Evolutionary conservation across 2,329 filamentous ascomycete species (phyloP).

Genomic region (Tolypocladium nubicola): DNA sequence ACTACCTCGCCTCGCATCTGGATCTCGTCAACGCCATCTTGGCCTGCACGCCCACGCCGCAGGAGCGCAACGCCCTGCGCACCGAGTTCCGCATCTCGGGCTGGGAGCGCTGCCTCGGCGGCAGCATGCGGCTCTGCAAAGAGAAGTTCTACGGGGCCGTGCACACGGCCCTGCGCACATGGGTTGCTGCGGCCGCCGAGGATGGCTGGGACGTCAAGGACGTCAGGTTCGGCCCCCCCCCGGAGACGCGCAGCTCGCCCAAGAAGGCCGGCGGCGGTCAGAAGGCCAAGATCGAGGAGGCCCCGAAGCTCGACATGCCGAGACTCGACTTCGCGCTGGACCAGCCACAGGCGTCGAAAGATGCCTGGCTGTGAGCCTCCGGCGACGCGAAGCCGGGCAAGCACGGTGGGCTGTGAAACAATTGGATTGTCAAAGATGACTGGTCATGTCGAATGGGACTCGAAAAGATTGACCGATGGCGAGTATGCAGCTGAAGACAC

Average conservation of each 20-base stretch:
- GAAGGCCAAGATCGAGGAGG: constrained; percentile 39
- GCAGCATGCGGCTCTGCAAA: constrained; percentile 80
- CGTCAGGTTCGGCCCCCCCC: constrained; percentile 61
- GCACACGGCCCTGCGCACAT: constrained; percentile 79
- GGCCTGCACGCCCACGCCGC: constrained; percentile 60
- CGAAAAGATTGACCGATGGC: not conserved
- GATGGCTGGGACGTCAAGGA: constrained; percentile 80
- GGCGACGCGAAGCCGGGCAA: not conserved
- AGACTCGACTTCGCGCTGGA: constrained; percentile 40
- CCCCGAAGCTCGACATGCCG: constrained; percentile 52
- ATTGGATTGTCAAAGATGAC: not conserved
- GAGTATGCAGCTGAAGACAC: not conserved
- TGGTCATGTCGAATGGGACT: not conserved
- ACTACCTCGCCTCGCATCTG: constrained; percentile 85
- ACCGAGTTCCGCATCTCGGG: constrained; percentile 70
- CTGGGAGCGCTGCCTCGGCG: constrained; percentile 83
- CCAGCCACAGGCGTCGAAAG: constrained; percentile 16
- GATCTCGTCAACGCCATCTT: constrained; percentile 88
- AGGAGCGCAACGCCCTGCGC: constrained; percentile 70
- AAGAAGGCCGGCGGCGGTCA: constrained; percentile 21
- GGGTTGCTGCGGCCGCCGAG: constrained; percentile 77
- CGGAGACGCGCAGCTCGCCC: constrained; percentile 17
- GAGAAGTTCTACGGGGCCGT: constrained; percentile 95
- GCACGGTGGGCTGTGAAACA: not conserved
- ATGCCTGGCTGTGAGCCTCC: constrained; percentile 17